Conservation (phyloP, 345 rosid genomes). For the Rhizophora mangle region DNA sequence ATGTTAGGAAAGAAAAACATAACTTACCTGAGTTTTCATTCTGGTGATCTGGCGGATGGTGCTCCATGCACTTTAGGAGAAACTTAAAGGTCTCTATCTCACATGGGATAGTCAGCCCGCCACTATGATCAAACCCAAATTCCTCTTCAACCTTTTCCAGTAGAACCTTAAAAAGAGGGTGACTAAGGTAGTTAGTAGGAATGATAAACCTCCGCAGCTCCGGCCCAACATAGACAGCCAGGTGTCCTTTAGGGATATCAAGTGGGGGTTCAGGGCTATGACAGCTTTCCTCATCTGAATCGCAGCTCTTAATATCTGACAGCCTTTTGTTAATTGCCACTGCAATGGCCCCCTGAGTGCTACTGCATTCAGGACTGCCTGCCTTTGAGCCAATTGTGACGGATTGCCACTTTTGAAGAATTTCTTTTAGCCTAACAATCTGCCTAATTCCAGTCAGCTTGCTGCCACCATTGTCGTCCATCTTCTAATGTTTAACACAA, state of each 20-base stretch:
- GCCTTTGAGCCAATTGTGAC: slow-evolving; percentile 51
- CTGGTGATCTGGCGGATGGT: slow-evolving; percentile 41
- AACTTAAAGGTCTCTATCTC: slow-evolving; percentile 96
- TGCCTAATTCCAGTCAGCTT: slow-evolving; percentile 76
- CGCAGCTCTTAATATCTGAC: slow-evolving; percentile 38
- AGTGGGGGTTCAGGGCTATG: slow-evolving; percentile 66
- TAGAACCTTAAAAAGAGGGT: slow-evolving; percentile 77
- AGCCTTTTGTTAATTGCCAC: slow-evolving; percentile 53
- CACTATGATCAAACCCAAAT: slow-evolving; percentile 82
- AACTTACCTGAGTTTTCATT: slow-evolving; percentile 34
- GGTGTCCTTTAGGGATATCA: slow-evolving; percentile 85
- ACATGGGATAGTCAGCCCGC: slow-evolving; percentile 84
- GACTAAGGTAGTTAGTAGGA: slow-evolving; percentile 82
- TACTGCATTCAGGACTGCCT: slow-evolving; percentile 23
- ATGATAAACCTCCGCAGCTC: slow-evolving; percentile 94
- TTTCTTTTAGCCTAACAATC: slow-evolving; percentile 76
- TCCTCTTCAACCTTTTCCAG: slow-evolving; percentile 91
- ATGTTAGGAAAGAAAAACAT: neutral
- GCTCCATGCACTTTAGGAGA: slow-evolving; percentile 80
- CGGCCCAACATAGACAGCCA: slow-evolving; percentile 85
- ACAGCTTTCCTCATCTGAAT: slow-evolving; percentile 82
- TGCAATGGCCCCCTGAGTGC: slow-evolving; percentile 32
- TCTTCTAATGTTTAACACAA: slow-evolving; percentile 28
- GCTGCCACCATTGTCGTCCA: slow-evolving; percentile 59
- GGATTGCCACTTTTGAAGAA: slow-evolving; percentile 90